A percentile compares a stretch with the other conserved stretches of the same genome.
Evolutionary conservation across 169 alveolate species (phyloP).

Genomic region (Plasmodium vinckei): DNA sequence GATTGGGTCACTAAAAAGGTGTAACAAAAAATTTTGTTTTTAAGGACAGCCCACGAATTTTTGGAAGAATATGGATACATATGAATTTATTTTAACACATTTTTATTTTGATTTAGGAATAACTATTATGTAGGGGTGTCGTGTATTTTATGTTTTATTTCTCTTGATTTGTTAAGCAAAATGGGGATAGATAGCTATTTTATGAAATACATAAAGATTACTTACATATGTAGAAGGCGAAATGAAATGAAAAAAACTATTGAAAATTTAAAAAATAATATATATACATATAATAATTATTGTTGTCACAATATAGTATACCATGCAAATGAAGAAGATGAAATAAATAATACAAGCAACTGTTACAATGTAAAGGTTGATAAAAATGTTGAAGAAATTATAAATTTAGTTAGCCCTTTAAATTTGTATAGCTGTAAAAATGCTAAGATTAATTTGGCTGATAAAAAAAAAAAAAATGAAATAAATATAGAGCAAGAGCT

Average conservation of each 20-base stretch:
- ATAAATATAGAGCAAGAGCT: not conserved
- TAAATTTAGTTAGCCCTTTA: slow-evolving; percentile 30
- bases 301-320: slow-evolving; percentile 43
- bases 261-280: slow-evolving; percentile 61
- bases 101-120: too few species aligned
- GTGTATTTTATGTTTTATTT: not conserved
- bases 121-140: not conserved
- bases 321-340: slow-evolving; percentile 44
- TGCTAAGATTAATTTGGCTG: not conserved
- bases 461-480: not conserved
- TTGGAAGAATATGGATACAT: too few species aligned
- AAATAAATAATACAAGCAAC: not conserved
- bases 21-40: too few species aligned
- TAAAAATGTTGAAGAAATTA: slow-evolving; percentile 17
- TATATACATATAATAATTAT: slow-evolving; percentile 56
- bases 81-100: too few species aligned
- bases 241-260: slow-evolving; percentile 66
- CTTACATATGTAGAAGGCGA: slow-evolving; percentile 63
- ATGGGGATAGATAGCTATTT: slow-evolving; percentile 61
- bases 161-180: not conserved
- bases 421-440: not conserved
- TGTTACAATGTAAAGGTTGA: slow-evolving; percentile 36
- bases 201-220: slow-evolving; percentile 44
- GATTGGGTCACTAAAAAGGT: too few species aligned
- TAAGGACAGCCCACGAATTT: too few species aligned